phyloP scores from a whole-genome alignment of 345 rosid genomes.

The Clausena lansium region DNA sequence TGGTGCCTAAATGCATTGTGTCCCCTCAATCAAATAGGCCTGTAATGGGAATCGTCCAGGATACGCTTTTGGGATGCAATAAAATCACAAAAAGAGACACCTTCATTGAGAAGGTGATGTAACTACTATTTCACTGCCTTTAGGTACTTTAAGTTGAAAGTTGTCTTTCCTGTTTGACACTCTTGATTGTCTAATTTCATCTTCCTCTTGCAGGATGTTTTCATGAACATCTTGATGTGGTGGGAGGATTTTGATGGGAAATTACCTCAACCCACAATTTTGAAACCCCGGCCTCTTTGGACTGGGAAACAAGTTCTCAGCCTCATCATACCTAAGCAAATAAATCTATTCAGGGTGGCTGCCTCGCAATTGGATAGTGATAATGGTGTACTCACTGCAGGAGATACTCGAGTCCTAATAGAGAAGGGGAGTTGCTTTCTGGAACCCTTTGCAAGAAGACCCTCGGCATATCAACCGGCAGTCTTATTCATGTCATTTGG shows the following conservation, averaged over 20 bases:
- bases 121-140: not conserved
- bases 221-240: constrained; percentile 98
- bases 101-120: constrained; percentile 85
- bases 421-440: constrained; percentile 82
- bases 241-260: constrained; percentile 99
- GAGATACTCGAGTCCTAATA: constrained; percentile 88
- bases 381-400: constrained; percentile 74
- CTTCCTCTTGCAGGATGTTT: constrained; percentile 65
- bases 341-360: constrained; percentile 75
- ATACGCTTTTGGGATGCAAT: constrained; percentile 91
- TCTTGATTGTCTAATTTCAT: not conserved
- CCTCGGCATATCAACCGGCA: constrained; percentile 83
- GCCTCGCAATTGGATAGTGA: constrained; percentile 92
- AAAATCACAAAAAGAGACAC: constrained; percentile 97
- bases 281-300: constrained; percentile 95
- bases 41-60: constrained; percentile 99
- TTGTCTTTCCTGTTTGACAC: not conserved
- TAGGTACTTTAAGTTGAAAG: not conserved
- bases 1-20: constrained; percentile 98
- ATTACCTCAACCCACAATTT: constrained; percentile 89
- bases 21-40: constrained; percentile 98
- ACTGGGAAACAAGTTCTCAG: constrained; percentile 97
- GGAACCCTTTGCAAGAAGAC: constrained; percentile 98
- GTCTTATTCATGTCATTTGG: constrained; percentile 97
- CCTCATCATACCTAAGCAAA: constrained; percentile 97